Evolutionary conservation across 202 grass and related monocot species (phyloP), one percentile per base, ranked within the genome.

Genomic region (Schoenoplectus triqueter): DNA sequence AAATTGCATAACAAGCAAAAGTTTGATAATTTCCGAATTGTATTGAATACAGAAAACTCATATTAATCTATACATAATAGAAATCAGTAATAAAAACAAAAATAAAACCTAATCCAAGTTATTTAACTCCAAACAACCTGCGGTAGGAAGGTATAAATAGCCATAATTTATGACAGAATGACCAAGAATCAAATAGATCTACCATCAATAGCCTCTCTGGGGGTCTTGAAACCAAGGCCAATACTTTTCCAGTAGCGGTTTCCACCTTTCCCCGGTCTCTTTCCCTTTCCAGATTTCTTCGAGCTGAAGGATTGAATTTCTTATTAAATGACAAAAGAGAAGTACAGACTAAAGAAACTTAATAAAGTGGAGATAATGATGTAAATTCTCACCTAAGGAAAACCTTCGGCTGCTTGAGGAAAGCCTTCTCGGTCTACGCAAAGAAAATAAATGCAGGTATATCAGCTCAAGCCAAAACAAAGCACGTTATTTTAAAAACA

Each of bases 221-320:
- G 91, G 73, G 91, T 98, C 86, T 98, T 95, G 87, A 98, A 98
- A n/a, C 95, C 92, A 81, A 98, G 95, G 8, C 91, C 92, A 86
- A 95, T 86, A 50, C 56, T 98, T 88, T 98, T 98, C 95, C 92
- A 95, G 89, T 91, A 98, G 8, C 92, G 86, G 88, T 93, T 98
- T 64, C 95, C 92, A 41, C 89, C 95, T 85, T 98, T 98, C 2
- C 92, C 92, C 0, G 95, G 95, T 83, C 85, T 95, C 81, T 98
- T 95, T 10, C 88, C 91, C 82, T 95, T 93, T 46, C 84, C 89
- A 42, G 89, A 81, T 65, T 95, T 98, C 84, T 98, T 98, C 0
- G 92, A 87, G 89, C 92, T 98, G 21, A 81, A 77, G 41, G 67
- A 84, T 31, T 54, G 84, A 62, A 39, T 13, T 2, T 6, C 10